phyloP scores from a whole-genome alignment of 1,284 basidiomycete genomes.

The Papiliotrema laurentii region DNA sequence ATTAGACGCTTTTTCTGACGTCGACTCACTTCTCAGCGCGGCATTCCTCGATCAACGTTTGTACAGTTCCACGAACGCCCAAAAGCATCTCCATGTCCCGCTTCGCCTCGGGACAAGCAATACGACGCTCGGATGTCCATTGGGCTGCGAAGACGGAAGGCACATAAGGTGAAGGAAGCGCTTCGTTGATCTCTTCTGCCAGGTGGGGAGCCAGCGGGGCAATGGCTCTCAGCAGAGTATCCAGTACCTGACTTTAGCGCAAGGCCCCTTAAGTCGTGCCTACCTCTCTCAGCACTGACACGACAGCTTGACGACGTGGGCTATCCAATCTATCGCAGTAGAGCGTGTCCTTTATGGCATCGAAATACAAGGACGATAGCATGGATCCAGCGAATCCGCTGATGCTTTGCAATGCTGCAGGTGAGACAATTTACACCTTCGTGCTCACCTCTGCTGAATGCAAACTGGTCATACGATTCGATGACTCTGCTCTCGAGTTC shows the following conservation, averaged over 20 bases:
- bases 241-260: constrained; percentile 56
- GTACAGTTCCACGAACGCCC: neutral
- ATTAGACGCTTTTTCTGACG: too few relatives aligned
- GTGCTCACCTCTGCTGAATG: constrained; percentile 74
- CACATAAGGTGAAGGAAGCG: constrained; percentile 8
- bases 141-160: constrained; percentile 53
- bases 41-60: neutral
- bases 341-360: constrained; percentile 83
- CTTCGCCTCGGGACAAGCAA: neutral
- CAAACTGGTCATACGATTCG: constrained; percentile 67
- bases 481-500: constrained; percentile 63
- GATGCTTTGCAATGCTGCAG: constrained; percentile 59
- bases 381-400: constrained; percentile 49
- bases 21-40: constrained; percentile 4
- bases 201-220: constrained; percentile 88
- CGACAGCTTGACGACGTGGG: constrained; percentile 58
- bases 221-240: constrained; percentile 65
- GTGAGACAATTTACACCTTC: constrained; percentile 47
- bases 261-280: constrained; percentile 38
- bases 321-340: constrained; percentile 66
- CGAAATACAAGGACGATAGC: constrained; percentile 71
- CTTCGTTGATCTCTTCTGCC: constrained; percentile 79
- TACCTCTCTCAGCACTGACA: constrained; percentile 72
- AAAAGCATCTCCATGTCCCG: neutral
- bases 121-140: constrained; percentile 23